Evolutionary conservation across 129 eudicot genomes (phyloP).

Genomic region (Pseudognaphalium luteoalbum): DNA sequence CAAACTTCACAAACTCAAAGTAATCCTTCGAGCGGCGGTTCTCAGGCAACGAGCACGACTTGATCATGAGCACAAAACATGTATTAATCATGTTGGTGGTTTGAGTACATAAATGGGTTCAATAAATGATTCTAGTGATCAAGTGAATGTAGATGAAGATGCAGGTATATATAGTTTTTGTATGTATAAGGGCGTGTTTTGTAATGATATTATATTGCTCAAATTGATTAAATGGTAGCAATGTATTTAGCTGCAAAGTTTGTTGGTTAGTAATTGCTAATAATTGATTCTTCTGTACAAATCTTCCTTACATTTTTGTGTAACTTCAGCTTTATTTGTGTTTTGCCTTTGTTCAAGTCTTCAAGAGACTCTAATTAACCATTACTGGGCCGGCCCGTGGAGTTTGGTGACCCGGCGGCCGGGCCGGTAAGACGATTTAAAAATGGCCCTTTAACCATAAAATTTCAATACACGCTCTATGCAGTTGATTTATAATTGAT

Average conservation of each 20-base stretch:
- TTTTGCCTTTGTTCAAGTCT: no score
- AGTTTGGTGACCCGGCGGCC: no score
- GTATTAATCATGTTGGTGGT: neutral
- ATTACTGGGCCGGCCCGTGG: no score
- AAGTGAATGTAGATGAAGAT: neutral
- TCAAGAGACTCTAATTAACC: no score
- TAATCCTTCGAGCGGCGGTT: slow-evolving; percentile 11
- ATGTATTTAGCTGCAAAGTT: neutral
- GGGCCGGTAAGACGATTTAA: no score
- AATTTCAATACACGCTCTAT: no score
- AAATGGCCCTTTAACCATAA: no score
- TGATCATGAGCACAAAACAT: neutral
- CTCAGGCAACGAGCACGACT: neutral
- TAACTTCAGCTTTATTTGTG: no score
- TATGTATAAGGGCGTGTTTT: neutral
- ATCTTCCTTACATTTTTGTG: no score
- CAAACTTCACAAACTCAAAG: slow-evolving; percentile 30
- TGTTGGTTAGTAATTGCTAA: neutral
- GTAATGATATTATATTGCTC: neutral
- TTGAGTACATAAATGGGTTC: neutral
- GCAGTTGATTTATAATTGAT: no score
- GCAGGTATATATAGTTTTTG: neutral
- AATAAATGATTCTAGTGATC: neutral
- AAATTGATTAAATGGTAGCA: neutral
- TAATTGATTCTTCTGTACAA: neutral